Evolutionary conservation across 169 alveolate genomes (phyloP), one percentile per base, ranked within the genome.

Genomic region (Plasmodium falciparum): DNA sequence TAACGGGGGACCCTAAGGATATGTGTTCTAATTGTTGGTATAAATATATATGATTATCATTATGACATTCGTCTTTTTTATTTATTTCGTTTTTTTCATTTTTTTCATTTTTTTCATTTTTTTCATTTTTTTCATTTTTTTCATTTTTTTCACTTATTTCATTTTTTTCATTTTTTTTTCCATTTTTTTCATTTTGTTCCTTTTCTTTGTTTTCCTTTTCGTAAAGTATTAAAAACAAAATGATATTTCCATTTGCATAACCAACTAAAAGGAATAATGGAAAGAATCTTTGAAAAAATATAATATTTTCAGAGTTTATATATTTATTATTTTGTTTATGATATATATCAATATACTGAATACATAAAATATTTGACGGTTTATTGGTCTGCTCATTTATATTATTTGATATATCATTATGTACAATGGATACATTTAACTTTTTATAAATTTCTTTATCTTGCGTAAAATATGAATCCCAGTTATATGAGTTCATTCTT

Each of bases 231-330:
- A 80, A 24, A 80, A 80, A 24, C 22, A 80, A 74, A 47, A 69
- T 80, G 29, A 80, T 62, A 61, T 20, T 67, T 1, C 83, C 83
- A 67, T 80, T 80, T 80, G 90, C 72, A 72, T 66, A 63, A 12
- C 90, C 90, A 39, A 80, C 90, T 63, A 80, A 73, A 39, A 80
- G 7, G 29, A 80, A n/a, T 58, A 80, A 54, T 45, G 90, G 90
- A 56, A 80, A 67, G 70, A 80, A 66, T 8, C 12, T 20, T 67
- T 80, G 67, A 72, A 80, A 80, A 80, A 80, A 80, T 33, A 80
- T 80, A 13, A 80, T 56, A 39, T 80, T 67, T 26, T 80, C 90
- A 26, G 12, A 67, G 67, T 49, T 54, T 62, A 29, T 80, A 56
- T 80, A 33, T 69, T 69, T 59, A 20, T 65, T 15, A 12, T 26